Conservation (phyloP, 1,284 basidiomycete genomes). For the Leccinum pachyderme region DNA sequence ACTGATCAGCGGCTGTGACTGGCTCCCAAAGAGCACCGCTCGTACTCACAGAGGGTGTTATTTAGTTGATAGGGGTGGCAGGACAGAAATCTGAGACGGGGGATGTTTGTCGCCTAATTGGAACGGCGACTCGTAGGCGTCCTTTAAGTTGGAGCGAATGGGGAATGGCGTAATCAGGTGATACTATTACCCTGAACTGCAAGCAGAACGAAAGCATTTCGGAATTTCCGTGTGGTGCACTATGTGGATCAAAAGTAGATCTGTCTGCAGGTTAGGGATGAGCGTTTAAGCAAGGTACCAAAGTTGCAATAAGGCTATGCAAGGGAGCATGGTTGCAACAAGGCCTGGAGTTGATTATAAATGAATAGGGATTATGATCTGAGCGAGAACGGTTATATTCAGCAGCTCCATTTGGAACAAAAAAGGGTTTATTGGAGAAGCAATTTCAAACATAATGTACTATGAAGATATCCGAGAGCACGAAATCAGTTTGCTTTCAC, state of each 20-base stretch:
- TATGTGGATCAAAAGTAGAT: background rate
- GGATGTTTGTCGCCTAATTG: constrained; percentile 5
- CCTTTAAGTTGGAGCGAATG: constrained; percentile 7
- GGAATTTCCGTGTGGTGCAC: constrained; percentile 16
- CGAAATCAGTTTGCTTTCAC: constrained; percentile 19
- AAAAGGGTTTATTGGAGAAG: constrained; percentile 13
- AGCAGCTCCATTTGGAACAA: constrained; percentile 9
- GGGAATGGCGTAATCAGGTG: constrained; percentile 13
- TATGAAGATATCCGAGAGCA: background rate
- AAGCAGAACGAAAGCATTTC: constrained; percentile 17
- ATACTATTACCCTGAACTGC: constrained; percentile 6
- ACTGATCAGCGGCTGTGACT: constrained; percentile 43
- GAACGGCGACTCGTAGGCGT: constrained; percentile 15
- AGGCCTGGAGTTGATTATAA: background rate
- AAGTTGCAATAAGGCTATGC: background rate
- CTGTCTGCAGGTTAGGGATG: constrained; percentile 4
- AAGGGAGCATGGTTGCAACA: constrained; percentile 13
- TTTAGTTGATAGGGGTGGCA: background rate
- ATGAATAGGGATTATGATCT: constrained; percentile 5
- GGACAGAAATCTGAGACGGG: constrained; percentile 1
- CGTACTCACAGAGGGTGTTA: constrained; percentile 37
- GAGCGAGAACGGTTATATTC: background rate
- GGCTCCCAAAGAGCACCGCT: constrained; percentile 48
- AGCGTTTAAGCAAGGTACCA: background rate
- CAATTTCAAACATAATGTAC: background rate